phyloP scores from a whole-genome alignment of 192 early-diverging fungal species.

The Coemansia pectinata region DNA sequence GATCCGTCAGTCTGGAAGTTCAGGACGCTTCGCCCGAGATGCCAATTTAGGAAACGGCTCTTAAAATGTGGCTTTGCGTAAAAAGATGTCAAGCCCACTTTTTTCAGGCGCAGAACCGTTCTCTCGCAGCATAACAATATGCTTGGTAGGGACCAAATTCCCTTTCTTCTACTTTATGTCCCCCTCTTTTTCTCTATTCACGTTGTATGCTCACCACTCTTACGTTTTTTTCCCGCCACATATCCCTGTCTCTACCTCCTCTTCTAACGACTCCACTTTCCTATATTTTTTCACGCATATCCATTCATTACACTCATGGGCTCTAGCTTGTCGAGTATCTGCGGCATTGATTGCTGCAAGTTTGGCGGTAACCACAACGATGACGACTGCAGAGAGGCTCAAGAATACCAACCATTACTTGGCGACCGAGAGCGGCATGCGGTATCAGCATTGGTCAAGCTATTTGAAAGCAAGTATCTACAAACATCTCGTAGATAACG shows the following conservation, averaged over 20 bases:
- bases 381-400: not conserved
- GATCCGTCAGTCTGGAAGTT: not conserved
- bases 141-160: not conserved
- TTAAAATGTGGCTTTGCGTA: not conserved
- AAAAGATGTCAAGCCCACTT: not conserved
- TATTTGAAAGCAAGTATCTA: slow-evolving; percentile 32
- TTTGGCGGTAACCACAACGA: not conserved
- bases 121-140: not conserved
- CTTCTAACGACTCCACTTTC: not conserved
- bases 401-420: slow-evolving; percentile 35
- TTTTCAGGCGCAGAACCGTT: not conserved
- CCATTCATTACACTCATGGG: not conserved
- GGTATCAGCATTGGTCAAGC: slow-evolving; percentile 32
- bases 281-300: not conserved
- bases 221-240: not conserved
- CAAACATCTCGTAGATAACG: not conserved
- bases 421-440: slow-evolving; percentile 37
- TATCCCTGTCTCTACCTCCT: not conserved
- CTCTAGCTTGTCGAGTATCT: not conserved
- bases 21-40: not conserved
- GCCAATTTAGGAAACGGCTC: not conserved
- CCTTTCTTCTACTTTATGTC: not conserved
- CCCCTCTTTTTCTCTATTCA: not conserved
- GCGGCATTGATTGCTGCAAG: not conserved
- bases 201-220: not conserved